Evolutionary conservation across 331 rosid genomes (phyloP), one percentile per base, ranked within the genome.

Genomic region (Malus hybrid): DNA sequence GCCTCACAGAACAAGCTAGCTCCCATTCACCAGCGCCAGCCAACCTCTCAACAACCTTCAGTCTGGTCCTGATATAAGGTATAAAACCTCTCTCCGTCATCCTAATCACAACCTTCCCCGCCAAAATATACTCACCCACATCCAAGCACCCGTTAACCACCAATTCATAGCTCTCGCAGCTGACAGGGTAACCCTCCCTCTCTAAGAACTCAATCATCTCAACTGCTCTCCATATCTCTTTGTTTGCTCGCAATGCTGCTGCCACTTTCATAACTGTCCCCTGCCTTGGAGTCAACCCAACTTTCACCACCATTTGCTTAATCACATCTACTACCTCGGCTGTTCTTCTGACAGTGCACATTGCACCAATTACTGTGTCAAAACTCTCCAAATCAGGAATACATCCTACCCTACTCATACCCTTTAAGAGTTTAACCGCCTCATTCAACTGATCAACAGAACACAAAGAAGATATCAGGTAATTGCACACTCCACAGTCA

Each of bases 61-160:
- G 97, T 72, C 98, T 89, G 73, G 81, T 88, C 78, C 42, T 80
- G 73, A 89, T 88, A 80, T 87, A 79, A 0, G 88, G 90, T 77
- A 87, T 61, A 82, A 91, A 88, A 69, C 97, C 96, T 84, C 79
- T 84, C 56, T 85, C 87, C 18, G 93, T 82, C 96, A 87, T 91
- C 81, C 80, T 73, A 78, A 81, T 83, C 50, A 72, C 89, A 76
- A 87, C 87, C 83, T 91, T 88, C 84, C 85, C 93, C 0, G 93
- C 93, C 72, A 88, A 84, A 84, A 85, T 82, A 72, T 85, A 88
- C 75, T 91, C 89, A 2, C 52, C 78, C 63, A 66, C 80, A 89
- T 89, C 98, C 80, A 91, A 71, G 79, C 97, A 91, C 56, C 93
- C 97, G 65, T 93, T 85, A 74, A 85, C 84, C 44, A 89, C 91